Conservation (phyloP, 2,329 filamentous ascomycete species). For the Nannizziopsis arthrosporioides region DNA sequence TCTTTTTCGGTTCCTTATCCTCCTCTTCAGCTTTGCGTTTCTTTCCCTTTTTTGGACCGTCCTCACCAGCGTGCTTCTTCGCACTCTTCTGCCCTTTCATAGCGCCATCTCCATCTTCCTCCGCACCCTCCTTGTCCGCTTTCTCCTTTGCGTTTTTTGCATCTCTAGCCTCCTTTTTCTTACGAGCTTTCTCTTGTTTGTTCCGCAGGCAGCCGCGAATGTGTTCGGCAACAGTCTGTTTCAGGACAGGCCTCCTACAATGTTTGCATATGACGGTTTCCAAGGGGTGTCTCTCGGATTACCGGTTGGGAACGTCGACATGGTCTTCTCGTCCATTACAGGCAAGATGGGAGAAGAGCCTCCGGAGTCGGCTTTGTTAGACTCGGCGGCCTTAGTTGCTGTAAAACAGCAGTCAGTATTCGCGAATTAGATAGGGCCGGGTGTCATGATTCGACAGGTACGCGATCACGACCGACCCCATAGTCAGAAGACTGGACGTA, state of each 20-base stretch:
- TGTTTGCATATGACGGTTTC: slow-evolving; percentile 83
- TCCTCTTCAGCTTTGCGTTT: slow-evolving; percentile 65
- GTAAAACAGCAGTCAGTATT: slow-evolving; percentile 1
- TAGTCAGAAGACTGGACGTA: not conserved
- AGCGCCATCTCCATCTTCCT: slow-evolving; percentile 34
- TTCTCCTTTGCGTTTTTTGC: slow-evolving; percentile 49
- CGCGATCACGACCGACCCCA: not conserved
- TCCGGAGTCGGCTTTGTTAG: slow-evolving; percentile 23
- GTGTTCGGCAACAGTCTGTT: slow-evolving; percentile 62
- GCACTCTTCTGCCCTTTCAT: slow-evolving; percentile 52
- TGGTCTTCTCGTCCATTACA: slow-evolving; percentile 60
- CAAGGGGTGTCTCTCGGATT: slow-evolving; percentile 68
- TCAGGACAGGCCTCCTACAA: slow-evolving; percentile 79
- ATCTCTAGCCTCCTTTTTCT: slow-evolving; percentile 63
- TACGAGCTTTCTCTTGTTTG: slow-evolving; percentile 69
- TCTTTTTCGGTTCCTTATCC: slow-evolving; percentile 71
- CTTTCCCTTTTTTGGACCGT: slow-evolving; percentile 53
- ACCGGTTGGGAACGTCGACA: slow-evolving; percentile 69
- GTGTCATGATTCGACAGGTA: not conserved
- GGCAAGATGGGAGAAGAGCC: slow-evolving; percentile 35
- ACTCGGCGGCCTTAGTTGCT: slow-evolving; percentile 18
- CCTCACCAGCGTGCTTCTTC: slow-evolving; percentile 50
- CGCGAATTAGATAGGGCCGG: not conserved
- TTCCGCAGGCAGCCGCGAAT: slow-evolving; percentile 72
- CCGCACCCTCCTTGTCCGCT: slow-evolving; percentile 35